Percentiles rank a stretch among this genome's conserved stretches.
Evolutionary conservation across 495 filamentous ascomycete genomes (phyloP).

Genomic region (Glutinoglossum americanum): DNA sequence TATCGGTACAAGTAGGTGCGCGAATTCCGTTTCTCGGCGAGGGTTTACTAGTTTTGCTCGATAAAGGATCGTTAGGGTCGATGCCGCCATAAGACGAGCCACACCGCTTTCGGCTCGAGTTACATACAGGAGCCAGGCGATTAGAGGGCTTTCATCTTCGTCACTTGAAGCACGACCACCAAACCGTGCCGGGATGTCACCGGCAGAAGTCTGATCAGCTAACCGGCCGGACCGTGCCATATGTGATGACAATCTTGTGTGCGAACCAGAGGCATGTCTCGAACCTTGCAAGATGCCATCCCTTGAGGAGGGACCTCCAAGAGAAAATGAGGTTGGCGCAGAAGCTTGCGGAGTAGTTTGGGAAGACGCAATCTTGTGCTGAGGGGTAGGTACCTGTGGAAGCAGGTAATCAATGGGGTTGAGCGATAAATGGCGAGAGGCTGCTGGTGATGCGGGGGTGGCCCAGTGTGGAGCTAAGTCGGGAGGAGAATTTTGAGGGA

Average conservation of each 20-base stretch:
- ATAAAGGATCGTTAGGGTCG: conserved; percentile 54
- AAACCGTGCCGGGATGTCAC: not conserved
- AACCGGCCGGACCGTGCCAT: not conserved
- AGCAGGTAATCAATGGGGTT: conserved; percentile 40
- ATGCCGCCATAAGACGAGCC: conserved; percentile 56
- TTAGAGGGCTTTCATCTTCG: conserved; percentile 55
- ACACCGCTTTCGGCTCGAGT: conserved; percentile 39
- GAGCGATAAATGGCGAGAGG: conserved; percentile 6
- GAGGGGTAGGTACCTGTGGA: conserved; percentile 22
- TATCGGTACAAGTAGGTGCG: conserved; percentile 47
- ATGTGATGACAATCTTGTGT: not conserved
- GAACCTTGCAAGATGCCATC: not conserved
- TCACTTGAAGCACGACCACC: conserved; percentile 20
- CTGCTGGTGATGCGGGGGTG: not conserved
- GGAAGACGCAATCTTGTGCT: conserved; percentile 18
- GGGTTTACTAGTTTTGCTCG: conserved; percentile 43
- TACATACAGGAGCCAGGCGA: conserved; percentile 62
- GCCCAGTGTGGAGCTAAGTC: not conserved
- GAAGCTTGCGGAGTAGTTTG: not conserved
- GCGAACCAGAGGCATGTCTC: not conserved
- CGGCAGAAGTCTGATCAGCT: not conserved
- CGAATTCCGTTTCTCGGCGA: conserved; percentile 36
- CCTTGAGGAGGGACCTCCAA: not conserved
- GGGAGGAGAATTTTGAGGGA: conserved; percentile 21
- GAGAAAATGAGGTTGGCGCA: not conserved